A percentile compares a stretch with the other conserved stretches of the same genome.
Conservation (phyloP, 176 grass and related monocot species). For the Olyra latifolia region DNA sequence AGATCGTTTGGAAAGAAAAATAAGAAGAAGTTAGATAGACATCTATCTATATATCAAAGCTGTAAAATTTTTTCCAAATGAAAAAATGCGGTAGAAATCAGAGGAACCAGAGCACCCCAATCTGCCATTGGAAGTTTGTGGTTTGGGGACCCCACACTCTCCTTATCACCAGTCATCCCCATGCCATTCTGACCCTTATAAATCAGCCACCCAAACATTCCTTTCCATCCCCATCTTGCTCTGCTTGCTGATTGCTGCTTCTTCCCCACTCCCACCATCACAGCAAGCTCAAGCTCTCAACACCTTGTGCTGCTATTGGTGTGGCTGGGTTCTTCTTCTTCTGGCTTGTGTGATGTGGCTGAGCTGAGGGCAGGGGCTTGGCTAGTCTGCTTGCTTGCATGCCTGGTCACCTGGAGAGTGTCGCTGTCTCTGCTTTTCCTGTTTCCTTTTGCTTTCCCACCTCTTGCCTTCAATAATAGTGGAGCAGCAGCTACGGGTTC, state of each 20-base stretch:
- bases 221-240: constrained; percentile 2
- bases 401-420: constrained; percentile 37
- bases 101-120: neutral
- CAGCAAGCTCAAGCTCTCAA: neutral
- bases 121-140: constrained; percentile 19
- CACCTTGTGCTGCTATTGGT: neutral
- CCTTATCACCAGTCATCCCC: neutral
- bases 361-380: neutral
- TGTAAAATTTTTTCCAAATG: neutral
- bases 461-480: constrained; percentile 16
- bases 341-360: neutral
- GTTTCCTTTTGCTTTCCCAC: constrained; percentile 37
- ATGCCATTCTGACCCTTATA: constrained; percentile 25
- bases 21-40: too few species aligned
- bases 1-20: too few species aligned
- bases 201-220: constrained; percentile 29
- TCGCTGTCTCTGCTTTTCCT: constrained; percentile 28
- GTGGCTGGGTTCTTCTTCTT: neutral
- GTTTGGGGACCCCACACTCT: neutral
- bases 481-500: constrained; percentile 17
- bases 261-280: neutral
- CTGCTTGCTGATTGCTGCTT: neutral
- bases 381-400: constrained; percentile 23
- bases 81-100: neutral
- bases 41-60: too few species aligned